Evolutionary conservation across 306 rosid species (phyloP).

Genomic region (Luffa aegyptiaca): DNA sequence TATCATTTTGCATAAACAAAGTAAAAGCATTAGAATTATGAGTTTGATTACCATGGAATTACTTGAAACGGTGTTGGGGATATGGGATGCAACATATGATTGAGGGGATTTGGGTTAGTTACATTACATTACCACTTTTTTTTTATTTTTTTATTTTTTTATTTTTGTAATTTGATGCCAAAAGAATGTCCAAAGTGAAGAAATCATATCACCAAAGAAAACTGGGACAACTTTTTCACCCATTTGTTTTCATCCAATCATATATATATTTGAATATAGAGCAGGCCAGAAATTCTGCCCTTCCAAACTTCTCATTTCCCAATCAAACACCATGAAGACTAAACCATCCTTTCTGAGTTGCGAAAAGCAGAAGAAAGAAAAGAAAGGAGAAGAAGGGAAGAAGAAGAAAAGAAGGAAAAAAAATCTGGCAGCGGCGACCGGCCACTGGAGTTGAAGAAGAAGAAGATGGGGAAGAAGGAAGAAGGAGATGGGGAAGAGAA

Average conservation of each 20-base stretch:
- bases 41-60: background rate
- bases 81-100: background rate
- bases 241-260: conserved; percentile 64
- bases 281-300: conserved; percentile 37
- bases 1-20: background rate
- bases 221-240: conserved; percentile 18
- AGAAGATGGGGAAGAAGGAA: too few species aligned
- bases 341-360: conserved; percentile 32
- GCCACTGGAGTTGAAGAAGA: too few species aligned
- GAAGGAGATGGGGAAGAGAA: too few species aligned
- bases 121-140: background rate
- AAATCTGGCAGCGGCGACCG: too few species aligned
- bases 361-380: conserved; percentile 51
- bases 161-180: conserved; percentile 16
- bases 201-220: conserved; percentile 33
- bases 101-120: background rate
- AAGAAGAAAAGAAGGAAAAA: too few species aligned
- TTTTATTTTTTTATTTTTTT: too few species aligned
- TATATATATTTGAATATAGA: conserved; percentile 38
- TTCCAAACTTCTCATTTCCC: conserved; percentile 38
- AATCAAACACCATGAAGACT: conserved; percentile 55
- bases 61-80: background rate
- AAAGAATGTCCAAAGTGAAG: conserved; percentile 39
- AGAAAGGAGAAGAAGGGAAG: too few species aligned
- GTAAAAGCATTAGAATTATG: background rate